Evolutionary conservation across 805 yeast species (phyloP).

Genomic region (Candida broadrunensis): DNA sequence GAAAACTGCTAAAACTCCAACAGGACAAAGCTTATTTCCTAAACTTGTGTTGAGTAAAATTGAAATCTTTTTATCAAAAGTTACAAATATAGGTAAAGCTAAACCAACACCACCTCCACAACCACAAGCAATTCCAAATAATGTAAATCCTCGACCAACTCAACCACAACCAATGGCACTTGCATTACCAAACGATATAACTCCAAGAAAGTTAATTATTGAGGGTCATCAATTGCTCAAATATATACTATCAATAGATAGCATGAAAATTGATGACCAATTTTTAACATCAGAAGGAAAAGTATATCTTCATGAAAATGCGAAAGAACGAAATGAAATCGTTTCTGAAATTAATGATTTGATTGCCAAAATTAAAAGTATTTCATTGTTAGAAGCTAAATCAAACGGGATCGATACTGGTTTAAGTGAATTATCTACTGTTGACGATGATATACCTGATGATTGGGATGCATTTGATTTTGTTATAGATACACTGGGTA

Average conservation of each 20-base stretch:
- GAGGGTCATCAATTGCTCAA: constrained; percentile 36
- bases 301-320: constrained; percentile 7
- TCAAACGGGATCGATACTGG: too few relatives aligned
- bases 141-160: not conserved
- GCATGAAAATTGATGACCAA: constrained; percentile 7
- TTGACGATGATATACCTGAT: too few relatives aligned
- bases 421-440: too few relatives aligned
- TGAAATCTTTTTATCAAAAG: constrained; percentile 38
- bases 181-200: constrained; percentile 8
- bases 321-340: constrained; percentile 21
- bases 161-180: not conserved
- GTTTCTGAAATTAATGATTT: constrained; percentile 27
- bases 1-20: constrained; percentile 25
- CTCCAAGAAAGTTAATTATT: constrained; percentile 32
- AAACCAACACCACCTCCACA: not conserved
- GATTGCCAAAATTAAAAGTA: constrained; percentile 24
- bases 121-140: not conserved
- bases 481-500: too few relatives aligned
- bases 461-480: too few relatives aligned
- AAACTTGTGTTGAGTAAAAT: constrained; percentile 23
- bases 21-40: constrained; percentile 35
- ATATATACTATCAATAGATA: constrained; percentile 27
- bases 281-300: constrained; percentile 4
- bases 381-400: constrained; percentile 12
- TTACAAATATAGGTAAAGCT: constrained; percentile 15